These are phyloP conservation scores for Astragalus membranaceus DNA, from an alignment of 306 rosid genomes.

Conservation along the genomic window DNA sequence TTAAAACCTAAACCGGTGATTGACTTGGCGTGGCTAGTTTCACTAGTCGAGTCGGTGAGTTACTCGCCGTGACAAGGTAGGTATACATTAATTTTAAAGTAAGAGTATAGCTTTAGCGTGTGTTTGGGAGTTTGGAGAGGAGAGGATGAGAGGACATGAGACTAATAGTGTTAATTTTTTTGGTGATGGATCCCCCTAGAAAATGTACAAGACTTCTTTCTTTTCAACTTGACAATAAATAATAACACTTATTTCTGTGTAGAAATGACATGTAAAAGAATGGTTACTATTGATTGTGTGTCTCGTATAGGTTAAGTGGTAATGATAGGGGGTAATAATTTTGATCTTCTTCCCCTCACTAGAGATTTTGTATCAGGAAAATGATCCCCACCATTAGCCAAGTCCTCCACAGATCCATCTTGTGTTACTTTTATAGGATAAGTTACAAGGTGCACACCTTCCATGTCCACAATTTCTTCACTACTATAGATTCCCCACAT, in stretches of 20 bases:
- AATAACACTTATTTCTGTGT: background rate
- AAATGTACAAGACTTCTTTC: background rate
- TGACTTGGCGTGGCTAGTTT: too few relatives aligned
- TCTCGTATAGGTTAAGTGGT: conserved; percentile 42
- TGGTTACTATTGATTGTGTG: conserved; percentile 1
- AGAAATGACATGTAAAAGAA: conserved; percentile 9
- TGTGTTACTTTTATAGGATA: conserved; percentile 55
- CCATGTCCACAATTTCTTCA: conserved; percentile 67
- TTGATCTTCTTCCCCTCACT: conserved; percentile 63
- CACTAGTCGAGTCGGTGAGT: too few relatives aligned
- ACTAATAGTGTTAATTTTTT: too few relatives aligned
- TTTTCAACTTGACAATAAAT: background rate
- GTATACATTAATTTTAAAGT: too few relatives aligned
- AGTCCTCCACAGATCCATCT: conserved; percentile 46
- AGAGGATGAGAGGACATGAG: too few relatives aligned
- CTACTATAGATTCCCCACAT: conserved; percentile 58
- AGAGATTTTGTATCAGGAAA: conserved; percentile 70
- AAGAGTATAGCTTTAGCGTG: too few relatives aligned
- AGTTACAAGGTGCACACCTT: conserved; percentile 69
- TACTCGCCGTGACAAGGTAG: too few relatives aligned
- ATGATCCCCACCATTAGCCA: conserved; percentile 22
- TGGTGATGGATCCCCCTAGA: too few relatives aligned
- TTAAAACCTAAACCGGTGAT: too few relatives aligned
- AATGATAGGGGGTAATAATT: conserved; percentile 46
- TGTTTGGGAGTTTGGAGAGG: too few relatives aligned